Evolutionary conservation across 345 rosid genomes (phyloP).

Genomic region (Psidium friedrichsthalianum): DNA sequence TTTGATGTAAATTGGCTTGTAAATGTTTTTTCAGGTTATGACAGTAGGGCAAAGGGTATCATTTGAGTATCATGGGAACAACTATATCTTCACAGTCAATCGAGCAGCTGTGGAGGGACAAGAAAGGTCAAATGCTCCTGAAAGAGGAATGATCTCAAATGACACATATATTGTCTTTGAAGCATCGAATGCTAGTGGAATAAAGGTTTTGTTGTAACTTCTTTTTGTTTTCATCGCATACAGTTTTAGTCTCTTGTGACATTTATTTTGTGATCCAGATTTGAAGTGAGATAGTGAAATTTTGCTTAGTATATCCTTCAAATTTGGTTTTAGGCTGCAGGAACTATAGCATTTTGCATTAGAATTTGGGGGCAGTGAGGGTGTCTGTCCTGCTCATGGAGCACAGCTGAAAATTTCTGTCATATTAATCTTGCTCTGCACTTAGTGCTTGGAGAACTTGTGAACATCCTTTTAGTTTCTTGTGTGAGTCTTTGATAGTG

Average conservation of each 20-base stretch:
- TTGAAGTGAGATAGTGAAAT: background rate
- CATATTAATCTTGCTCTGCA: background rate
- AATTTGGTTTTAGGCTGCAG: background rate
- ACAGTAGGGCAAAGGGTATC: constrained; percentile 79
- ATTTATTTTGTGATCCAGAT: background rate
- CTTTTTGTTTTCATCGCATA: background rate
- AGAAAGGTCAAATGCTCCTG: constrained; percentile 42
- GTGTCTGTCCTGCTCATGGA: background rate
- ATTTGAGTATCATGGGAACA: constrained; percentile 88
- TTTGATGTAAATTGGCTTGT: background rate
- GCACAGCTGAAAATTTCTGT: background rate
- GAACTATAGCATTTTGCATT: background rate
- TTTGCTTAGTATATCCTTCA: background rate
- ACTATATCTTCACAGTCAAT: constrained; percentile 75
- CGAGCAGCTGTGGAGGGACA: constrained; percentile 69
- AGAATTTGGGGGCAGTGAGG: background rate
- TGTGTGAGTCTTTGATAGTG: background rate
- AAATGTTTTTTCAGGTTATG: constrained; percentile 53
- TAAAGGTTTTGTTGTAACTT: constrained; percentile 46
- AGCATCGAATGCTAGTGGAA: constrained; percentile 80
- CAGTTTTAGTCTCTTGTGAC: background rate
- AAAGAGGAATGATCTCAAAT: constrained; percentile 72
- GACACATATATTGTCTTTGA: constrained; percentile 86
- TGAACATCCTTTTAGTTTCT: background rate
- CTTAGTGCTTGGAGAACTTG: background rate